Base-by-base conservation (phyloP, 768 basidiomycete genomes). In the Auriscalpium orientale region DNA sequence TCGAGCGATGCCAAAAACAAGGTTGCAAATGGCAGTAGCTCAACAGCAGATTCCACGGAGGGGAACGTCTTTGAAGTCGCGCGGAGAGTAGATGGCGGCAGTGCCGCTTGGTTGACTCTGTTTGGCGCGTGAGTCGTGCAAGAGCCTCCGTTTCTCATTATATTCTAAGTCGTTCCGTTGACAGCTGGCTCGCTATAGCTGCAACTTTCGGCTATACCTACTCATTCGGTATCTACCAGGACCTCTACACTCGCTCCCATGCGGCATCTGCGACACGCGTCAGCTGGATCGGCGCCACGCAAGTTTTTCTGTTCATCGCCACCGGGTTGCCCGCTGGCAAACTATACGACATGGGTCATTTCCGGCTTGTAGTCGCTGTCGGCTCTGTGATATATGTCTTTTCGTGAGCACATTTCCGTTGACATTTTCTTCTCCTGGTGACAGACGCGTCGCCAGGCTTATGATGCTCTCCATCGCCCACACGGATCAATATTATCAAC, bases 201-300 rank as follows among this genome's bases (percentile, higher is more conserved):
- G 33, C 34, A 9, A 62, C 62, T 13, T 62, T 62, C 34, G 62
- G 62, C 6, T 55, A 47, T 44, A 47, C 54, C 2, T 52, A 51
- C 44, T 53, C 62, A 8, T 62, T 62, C 43, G 62, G 62, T 4
- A 56, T 62, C 1, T 62, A 57, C 53, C 56, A 62, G 48, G 62
- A 59, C 44, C 54, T 55, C 48, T 62, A 62, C 51, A 56, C 56
- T 9, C 53, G 36, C 45, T 46, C 15, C 13, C 34, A 35, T 33
- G 55, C 51, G 13, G 51, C 43, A 16, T n/a, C 51, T 37, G 34
- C 59, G 18, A 56, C 63, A 3, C 51, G 49, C 49, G 33, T 53
- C 53, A 78, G 76, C 47, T 80, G 79, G 79, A 76, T 80, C 49
- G 79, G 79, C 6, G 76, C 76, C 50, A 71, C 76, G 45, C 76